Conservation (phyloP, 208 protist species). For the Leishmania martiniquensis region DNA sequence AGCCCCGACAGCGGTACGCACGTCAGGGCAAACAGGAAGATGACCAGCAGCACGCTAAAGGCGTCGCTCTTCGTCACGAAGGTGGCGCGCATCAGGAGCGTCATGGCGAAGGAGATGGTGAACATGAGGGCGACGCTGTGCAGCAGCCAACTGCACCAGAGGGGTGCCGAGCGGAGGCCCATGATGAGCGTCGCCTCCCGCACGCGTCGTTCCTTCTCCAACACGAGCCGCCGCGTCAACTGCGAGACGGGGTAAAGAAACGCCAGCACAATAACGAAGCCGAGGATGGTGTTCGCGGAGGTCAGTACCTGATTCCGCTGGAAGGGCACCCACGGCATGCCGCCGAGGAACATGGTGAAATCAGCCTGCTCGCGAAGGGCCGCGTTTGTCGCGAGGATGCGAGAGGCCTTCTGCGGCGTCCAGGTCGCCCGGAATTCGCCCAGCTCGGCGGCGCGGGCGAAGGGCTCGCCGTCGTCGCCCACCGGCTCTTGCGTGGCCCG, state of each 20-base stretch:
- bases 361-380: background rate
- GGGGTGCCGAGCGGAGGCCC: constrained; percentile 47
- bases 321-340: constrained; percentile 20
- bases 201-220: constrained; percentile 81
- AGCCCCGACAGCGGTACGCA: constrained; percentile 50
- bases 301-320: background rate
- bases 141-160: constrained; percentile 59
- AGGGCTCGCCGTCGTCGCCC: background rate
- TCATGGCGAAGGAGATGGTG: constrained; percentile 16
- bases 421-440: background rate
- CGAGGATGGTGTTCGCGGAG: constrained; percentile 20
- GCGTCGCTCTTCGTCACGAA: constrained; percentile 44
- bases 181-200: constrained; percentile 86
- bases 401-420: background rate
- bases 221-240: constrained; percentile 65
- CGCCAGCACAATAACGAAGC: constrained; percentile 55
- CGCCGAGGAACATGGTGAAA: background rate
- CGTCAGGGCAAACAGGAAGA: constrained; percentile 60
- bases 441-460: background rate
- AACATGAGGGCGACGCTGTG: constrained; percentile 49
- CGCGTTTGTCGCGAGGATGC: constrained; percentile 30
- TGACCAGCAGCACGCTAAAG: constrained; percentile 45
- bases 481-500: background rate
- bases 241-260: constrained; percentile 41
- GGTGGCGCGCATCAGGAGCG: constrained; percentile 50